Evolutionary conservation across 164 flowering plant species (phyloP), one percentile per base, ranked within the genome.

Genomic region (Annona cherimola): DNA sequence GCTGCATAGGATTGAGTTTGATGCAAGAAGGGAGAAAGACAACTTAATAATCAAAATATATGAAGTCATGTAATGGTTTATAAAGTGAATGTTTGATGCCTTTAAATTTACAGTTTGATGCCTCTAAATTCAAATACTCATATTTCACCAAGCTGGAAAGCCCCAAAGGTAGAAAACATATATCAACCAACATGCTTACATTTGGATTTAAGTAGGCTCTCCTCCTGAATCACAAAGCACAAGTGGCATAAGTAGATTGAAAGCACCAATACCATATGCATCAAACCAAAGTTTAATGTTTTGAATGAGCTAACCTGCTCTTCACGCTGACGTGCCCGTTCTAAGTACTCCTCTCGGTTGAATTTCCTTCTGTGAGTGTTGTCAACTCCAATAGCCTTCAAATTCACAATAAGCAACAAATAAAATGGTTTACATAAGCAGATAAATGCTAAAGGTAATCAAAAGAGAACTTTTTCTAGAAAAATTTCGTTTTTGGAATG

Each of bases 301-400:
- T 50, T 2, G 9, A 67, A 57, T 1, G 19, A 57, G 12, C 43
- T 63, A 59, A 90, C 98, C 88, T 94, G 79, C 68, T 77, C 81
- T 77, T 91, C 98, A 40, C 98, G 93, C 67, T 86, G 83, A 9
- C 97, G 92, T 72, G 96, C 99, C 50, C 97, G 89, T 78, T 94
- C 87, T 63, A 88, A 76, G 66, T 80, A 89, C 81, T 90, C 99
- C 72, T 94, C 99, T n/a, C 84, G 80, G 70, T 90, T 88, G 45
- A 89, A 91, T 74, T 92, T 94, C 64, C 83, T 86, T 73, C 99
- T 73, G 57, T 85, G 88, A 7, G 97, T 92, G 76, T 90, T 90
- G 73, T 94, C 99, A 20, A 89, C 88, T 60, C 97, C 98, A 75
- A 45, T 86, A 5, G 82, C 81, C 96, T 90, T 71, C 71, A 72